Base-by-base conservation (phyloP, 306 rosid genomes). In the Quercus suber region DNA sequence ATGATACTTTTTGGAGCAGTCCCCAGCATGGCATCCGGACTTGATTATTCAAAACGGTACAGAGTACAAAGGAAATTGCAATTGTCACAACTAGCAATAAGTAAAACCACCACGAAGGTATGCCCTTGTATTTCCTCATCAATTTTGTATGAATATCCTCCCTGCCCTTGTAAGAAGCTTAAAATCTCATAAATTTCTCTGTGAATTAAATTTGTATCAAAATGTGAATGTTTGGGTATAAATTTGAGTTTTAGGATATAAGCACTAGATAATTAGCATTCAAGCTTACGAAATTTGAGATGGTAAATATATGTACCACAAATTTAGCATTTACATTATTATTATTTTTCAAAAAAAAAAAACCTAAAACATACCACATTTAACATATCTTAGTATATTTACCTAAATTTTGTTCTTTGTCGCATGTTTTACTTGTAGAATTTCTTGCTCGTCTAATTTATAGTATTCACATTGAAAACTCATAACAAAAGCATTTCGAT, bases 1-100 rank as follows among this genome's bases (percentile, higher is more conserved):
- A 93, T 93, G 78, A 93, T 87, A 84, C 98, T 91, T 81, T 91
- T 82, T 7, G 98, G 98, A 91, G 57, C 69, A 91, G 94, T 45
- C 96, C 96, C 96, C 96, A 93, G 92, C 94, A 93, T 11, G 97
- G 97, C 92, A 93, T 88, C 74, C 89, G 98, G 82, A 93, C 82
- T 77, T 91, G 90, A 41, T 88, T 80, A 6, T 89, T 91, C 45
- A 92, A 77, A 84, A 87, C 51, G 58, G 80, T 89, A 86, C 94
- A 89, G 31, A 93, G 87, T 4, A 43, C 43, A 0, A 93, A 88
- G 65, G 97, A 93, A 74, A 91, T 86, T 15, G 57, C 67, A 20
- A 93, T 9, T 1, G 96, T 85, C 85, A 75, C 79, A 8, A 3
- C 65, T 25, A 91, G 87, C 85, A 93, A 68, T 25, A 25, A 25